These are phyloP conservation scores for Acephala macrosclerotiorum DNA, from an alignment of 2,329 filamentous ascomycete species.

Conservation along the genomic window DNA sequence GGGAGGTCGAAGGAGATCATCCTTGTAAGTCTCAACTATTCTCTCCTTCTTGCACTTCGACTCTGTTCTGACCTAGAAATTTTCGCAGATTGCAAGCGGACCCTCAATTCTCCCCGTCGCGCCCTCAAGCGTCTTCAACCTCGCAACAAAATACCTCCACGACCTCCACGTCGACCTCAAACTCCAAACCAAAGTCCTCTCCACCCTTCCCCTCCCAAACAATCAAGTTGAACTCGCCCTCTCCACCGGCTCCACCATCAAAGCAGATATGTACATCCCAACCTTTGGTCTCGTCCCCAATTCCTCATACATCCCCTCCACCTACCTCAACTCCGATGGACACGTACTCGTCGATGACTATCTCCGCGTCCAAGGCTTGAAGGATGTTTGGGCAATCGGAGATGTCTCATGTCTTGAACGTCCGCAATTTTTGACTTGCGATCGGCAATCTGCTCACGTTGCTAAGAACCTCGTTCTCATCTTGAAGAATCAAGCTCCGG, in stretches of 20 bases:
- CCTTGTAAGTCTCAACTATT: constrained; percentile 11
- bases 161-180: constrained; percentile 59
- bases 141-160: constrained; percentile 52
- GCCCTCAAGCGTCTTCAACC: constrained; percentile 33
- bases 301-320: constrained; percentile 57
- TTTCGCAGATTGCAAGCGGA: constrained; percentile 38
- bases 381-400: constrained; percentile 42
- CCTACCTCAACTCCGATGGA: constrained; percentile 53
- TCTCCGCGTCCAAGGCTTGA: constrained; percentile 53
- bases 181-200: constrained; percentile 51
- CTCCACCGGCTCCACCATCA: constrained; percentile 53
- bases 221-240: constrained; percentile 59
- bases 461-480: constrained; percentile 36
- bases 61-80: no score
- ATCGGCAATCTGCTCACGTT: constrained; percentile 35
- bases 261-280: constrained; percentile 63
- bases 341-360: constrained; percentile 59
- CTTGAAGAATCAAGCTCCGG: constrained; percentile 25
- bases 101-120: constrained; percentile 42
- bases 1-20: constrained; percentile 38
- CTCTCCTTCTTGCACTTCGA: no score
- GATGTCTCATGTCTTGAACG: constrained; percentile 37
- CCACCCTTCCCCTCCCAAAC: constrained; percentile 44
- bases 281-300: constrained; percentile 64
- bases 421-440: constrained; percentile 33